Evolutionary conservation across 202 grass and related monocot genomes (phyloP), one percentile per base, ranked within the genome.

Genomic region (Cymbopogon flexuosus): DNA sequence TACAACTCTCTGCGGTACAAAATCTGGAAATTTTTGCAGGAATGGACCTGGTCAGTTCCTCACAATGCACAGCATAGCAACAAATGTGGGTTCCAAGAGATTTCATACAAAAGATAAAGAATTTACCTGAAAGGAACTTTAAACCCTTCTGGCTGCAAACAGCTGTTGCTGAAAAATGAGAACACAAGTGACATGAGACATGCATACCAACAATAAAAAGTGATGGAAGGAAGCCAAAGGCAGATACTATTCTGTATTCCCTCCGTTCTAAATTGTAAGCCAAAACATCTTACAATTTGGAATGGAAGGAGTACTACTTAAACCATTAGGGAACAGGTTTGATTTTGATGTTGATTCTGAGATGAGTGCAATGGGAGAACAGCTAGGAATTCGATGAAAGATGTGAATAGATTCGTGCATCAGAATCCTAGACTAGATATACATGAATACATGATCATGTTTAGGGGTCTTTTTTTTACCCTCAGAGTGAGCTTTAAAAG

Each of bases 81-180:
- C 6, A 45, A 16, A 16, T 49, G 18, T 7, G 47, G 10, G 14
- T 59, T 60, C 62, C 36, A 12, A 59, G 10, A 23, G 12, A 47
- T 75, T 40, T 73, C 19, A 49, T 73, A 6, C 5, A 63, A 23
- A 34, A 35, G 27, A n/a, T 47, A 52, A 40, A 34, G 52, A 23
- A 33, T 77, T 72, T 49, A 97, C 94, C 94, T 88, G 89, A 97
- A 8, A 97, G 86, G 65, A 97, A 97, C 63, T 94, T 91, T 21
- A 94, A 97, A 81, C 75, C 79, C 65, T 75, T 94, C 79, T 87
- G 70, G 24, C 46, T 75, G 65, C 81, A 80, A 66, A 94, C 89
- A 59, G 63, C 64, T 51, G 86, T 79, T 76, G 94, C 94, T 97
- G 91, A 75, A 82, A 89, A 77, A 76, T 10, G 41, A 65, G 56